Evolutionary conservation across 305 asterid species (phyloP), one percentile per base, ranked within the genome.

Genomic region (Nicotiana rustica): DNA sequence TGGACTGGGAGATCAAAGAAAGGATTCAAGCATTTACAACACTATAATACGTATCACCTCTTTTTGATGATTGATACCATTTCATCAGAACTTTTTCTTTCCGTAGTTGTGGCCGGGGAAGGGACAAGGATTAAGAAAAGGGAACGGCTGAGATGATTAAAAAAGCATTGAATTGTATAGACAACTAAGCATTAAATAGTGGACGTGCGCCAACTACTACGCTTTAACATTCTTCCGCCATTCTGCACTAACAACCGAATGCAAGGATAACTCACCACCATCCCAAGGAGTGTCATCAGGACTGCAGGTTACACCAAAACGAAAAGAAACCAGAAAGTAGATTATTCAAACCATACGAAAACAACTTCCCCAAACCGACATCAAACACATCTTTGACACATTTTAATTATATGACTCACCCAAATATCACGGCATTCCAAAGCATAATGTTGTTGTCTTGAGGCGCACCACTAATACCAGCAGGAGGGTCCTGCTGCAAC

Each of bases 231-330:
- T 76, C 66, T 55, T 76, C 80, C 55, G 66, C 80, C 66, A 55
- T 41, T 55, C 49, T 55, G 80, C 80, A 76, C 29, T 52, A 76
- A 76, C 5, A 41, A 76, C 80, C 66, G 60, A 76, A 76, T 55
- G 71, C 60, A 55, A 85, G 89, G 83, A 83, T 75, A 87, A 86
- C 94, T 88, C 80, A 91, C 97, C 97, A 86, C 93, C 97, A 84
- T 92, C 97, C 97, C 97, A 92, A 41, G 94, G 94, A 69, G 97
- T 92, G 84, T 92, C 97, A 86, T 92, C 97, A 86, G 95, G 97
- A 82, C 95, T 91, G 91, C 89, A 91, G 86, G 83, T 81, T 85
- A 88, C 88, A 89, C 79, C 86, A 86, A 75, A 76, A 76, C 49
- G 78, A 90, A 84, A 89, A 85, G 88, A 86, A 89, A 90, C 88